These are phyloP conservation scores for Macadamia integrifolia DNA, from an alignment of 164 flowering plant genomes.

Conservation along the genomic window DNA sequence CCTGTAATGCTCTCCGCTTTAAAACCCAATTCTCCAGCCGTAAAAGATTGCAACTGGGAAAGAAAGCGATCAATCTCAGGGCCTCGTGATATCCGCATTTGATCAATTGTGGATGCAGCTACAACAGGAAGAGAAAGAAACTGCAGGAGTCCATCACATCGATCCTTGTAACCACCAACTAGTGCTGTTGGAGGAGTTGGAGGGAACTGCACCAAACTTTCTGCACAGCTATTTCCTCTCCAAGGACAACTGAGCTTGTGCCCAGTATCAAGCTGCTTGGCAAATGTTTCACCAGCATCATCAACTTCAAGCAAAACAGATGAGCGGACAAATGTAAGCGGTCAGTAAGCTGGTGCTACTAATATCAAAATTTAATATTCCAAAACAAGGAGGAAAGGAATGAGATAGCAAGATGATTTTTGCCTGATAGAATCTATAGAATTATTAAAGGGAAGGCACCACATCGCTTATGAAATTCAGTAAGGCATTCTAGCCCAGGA, in stretches of 20 bases:
- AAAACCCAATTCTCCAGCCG: slow-evolving; percentile 43
- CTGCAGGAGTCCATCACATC: slow-evolving; percentile 94
- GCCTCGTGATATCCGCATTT: slow-evolving; percentile 59
- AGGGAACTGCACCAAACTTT: slow-evolving; percentile 96
- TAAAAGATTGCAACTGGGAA: slow-evolving; percentile 36
- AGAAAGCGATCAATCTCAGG: slow-evolving; percentile 73
- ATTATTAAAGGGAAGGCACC: neutral
- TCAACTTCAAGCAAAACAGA: slow-evolving; percentile 48
- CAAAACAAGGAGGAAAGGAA: slow-evolving; percentile 1
- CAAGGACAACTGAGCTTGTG: slow-evolving; percentile 77
- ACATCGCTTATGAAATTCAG: neutral
- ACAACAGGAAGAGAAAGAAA: slow-evolving; percentile 77
- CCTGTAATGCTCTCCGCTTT: slow-evolving; percentile 51
- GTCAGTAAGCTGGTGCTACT: slow-evolving; percentile 12
- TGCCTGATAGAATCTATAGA: neutral
- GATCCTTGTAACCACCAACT: slow-evolving; percentile 90
- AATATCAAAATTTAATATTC: slow-evolving; percentile 2
- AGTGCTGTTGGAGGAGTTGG: slow-evolving; percentile 94
- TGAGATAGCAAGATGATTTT: neutral
- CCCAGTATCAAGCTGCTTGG: slow-evolving; percentile 68
- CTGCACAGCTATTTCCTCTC: slow-evolving; percentile 94
- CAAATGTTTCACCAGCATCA: slow-evolving; percentile 59
- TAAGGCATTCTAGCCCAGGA: too few relatives aligned
- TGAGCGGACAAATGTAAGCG: slow-evolving; percentile 11
- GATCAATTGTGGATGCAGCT: slow-evolving; percentile 74